A percentile compares a stretch with the other conserved stretches of the same genome.
Conservation (phyloP, 331 rosid genomes). For the Erythrophleum ivorense region DNA sequence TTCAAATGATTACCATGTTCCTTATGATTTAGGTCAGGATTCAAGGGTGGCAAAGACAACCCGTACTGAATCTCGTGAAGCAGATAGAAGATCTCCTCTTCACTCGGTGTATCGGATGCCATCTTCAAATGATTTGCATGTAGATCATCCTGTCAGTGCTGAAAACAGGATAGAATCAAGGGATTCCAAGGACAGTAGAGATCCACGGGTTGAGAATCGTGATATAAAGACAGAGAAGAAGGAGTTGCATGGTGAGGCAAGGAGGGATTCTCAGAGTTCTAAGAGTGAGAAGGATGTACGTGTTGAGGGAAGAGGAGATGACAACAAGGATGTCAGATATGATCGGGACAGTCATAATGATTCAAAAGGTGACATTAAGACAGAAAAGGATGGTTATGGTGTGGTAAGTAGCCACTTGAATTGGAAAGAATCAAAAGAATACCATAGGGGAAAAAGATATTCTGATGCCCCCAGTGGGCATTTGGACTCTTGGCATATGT, state of each 20-base stretch:
- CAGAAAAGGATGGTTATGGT: constrained; percentile 65
- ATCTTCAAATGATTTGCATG: constrained; percentile 64
- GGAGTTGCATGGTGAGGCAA: constrained; percentile 62
- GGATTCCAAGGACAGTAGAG: constrained; percentile 73
- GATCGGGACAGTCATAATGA: constrained; percentile 72
- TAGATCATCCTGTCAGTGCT: constrained; percentile 53
- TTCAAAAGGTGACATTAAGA: constrained; percentile 61
- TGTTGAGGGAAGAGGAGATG: constrained; percentile 65
- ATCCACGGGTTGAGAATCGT: constrained; percentile 76
- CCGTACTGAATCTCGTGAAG: constrained; percentile 76
- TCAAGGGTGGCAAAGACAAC: constrained; percentile 63
- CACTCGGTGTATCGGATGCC: constrained; percentile 65
- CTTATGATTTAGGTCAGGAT: constrained; percentile 71
- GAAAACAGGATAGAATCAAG: constrained; percentile 68
- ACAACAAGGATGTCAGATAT: constrained; percentile 65
- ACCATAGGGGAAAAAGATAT: constrained; percentile 73
- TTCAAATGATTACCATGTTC: constrained; percentile 63
- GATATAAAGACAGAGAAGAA: constrained; percentile 67
- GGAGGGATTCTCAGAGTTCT: constrained; percentile 72
- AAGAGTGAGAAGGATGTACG: constrained; percentile 79
- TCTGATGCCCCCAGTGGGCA: constrained; percentile 61
- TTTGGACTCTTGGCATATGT: constrained; percentile 63
- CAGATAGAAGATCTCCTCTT: constrained; percentile 80
- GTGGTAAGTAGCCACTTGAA: constrained; percentile 56
- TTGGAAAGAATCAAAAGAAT: constrained; percentile 85